A percentile compares a stretch with the other conserved stretches of the same genome.
These are phyloP conservation scores for Euphorbia peplus DNA, from an alignment of 345 rosid genomes.

Conservation along the genomic window DNA sequence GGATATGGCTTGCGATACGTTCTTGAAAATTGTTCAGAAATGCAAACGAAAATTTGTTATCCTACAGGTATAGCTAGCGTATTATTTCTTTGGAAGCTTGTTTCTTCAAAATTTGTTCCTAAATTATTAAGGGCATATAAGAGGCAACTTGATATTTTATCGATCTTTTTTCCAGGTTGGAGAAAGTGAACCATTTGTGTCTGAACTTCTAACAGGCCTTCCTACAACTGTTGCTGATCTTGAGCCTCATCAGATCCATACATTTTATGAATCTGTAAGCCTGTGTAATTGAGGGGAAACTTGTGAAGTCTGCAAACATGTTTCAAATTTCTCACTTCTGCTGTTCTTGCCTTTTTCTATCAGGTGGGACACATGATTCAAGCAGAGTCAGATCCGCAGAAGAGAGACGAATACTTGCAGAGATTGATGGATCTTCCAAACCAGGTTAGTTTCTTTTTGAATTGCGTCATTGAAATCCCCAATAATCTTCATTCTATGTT, in stretches of 20 bases:
- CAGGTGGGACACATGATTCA: slow-evolving; percentile 98
- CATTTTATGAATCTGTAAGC: slow-evolving; percentile 94
- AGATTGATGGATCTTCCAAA: slow-evolving; percentile 96
- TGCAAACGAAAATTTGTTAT: slow-evolving; percentile 97
- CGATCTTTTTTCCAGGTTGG: slow-evolving; percentile 67
- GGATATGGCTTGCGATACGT: slow-evolving; percentile 99
- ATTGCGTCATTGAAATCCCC: neutral
- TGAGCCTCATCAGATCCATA: slow-evolving; percentile 97
- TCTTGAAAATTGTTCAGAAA: slow-evolving; percentile 98
- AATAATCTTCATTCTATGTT: neutral
- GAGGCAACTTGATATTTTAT: neutral
- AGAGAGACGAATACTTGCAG: slow-evolving; percentile 93
- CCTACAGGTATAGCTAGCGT: slow-evolving; percentile 53
- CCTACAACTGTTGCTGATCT: slow-evolving; percentile 94
- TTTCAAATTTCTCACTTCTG: neutral
- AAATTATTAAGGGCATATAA: neutral
- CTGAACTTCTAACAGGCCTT: slow-evolving; percentile 93
- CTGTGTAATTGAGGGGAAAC: neutral
- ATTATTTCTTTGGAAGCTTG: neutral
- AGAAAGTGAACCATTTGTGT: slow-evolving; percentile 95
- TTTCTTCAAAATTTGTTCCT: neutral
- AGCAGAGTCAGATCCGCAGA: slow-evolving; percentile 93
- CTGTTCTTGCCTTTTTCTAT: neutral
- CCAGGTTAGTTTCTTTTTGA: slow-evolving; percentile 46
- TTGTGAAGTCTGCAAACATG: neutral